Evolutionary conservation across 768 basidiomycete genomes (phyloP), one percentile per base, ranked within the genome.

Genomic region (Dioszegia hungarica): DNA sequence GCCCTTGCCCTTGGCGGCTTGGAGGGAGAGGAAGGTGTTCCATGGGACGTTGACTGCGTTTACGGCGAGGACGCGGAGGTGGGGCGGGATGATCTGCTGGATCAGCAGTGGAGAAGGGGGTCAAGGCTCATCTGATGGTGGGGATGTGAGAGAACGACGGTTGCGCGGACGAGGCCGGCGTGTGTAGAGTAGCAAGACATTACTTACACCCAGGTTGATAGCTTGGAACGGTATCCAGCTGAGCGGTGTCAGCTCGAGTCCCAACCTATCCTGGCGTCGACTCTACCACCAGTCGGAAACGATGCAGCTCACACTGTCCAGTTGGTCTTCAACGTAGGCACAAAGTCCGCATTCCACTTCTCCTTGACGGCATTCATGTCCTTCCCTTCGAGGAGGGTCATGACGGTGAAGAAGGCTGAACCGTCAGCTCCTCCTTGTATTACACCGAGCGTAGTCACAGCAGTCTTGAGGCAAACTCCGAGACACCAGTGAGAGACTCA

Each of bases 311-410:
- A 72, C 62, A 73, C 51, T 40, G 49, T 52, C 68, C 74, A 75
- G 48, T 75, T 75, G 34, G 70, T 64, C 54, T 75, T 56, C 49
- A 54, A 27, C 6, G 52, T 54, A 9, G 52, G 41, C 24, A 34
- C 20, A 22, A 40, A 34, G 63, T 66, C 58, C 51, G 72, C 72
- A 19, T 58, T 66, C 57, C 84, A 77, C 37, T 82, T 79, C 52
- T 80, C 75, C 59, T 77, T 81, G 63, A 78, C 88, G 62, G 67
- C 83, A 62, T 66, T 78, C 52, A 70, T 72, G 76, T 78, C 80
- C 65, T 87, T 86, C 27, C 89, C 89, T 70, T 94, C 91, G 50
- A 92, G 68, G 38, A 87, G 69, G 31, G 86, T 85, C 86, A 90
- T 90, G 0, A 84, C 82, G 11, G 85, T 83, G 73, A 90, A 86